A percentile compares a stretch with the other conserved stretches of the same genome.
These are phyloP conservation scores for Neurospora sp. DNA, from an alignment of 495 filamentous ascomycete species.

Conservation along the genomic window DNA sequence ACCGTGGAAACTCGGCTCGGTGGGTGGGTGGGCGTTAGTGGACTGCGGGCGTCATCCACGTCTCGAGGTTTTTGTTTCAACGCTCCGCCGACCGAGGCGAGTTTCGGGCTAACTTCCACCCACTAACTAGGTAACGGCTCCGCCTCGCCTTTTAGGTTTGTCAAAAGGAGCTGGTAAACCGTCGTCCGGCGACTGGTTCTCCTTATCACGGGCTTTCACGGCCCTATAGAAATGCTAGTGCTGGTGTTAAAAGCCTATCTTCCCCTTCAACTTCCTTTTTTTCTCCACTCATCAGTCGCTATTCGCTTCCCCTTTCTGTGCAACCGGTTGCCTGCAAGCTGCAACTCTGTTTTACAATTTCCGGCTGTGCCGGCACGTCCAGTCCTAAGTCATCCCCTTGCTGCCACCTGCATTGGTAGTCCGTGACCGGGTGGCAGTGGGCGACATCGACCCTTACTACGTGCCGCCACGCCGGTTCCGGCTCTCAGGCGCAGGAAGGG, in stretches of 20 bases:
- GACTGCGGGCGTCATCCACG: background rate
- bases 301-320: background rate
- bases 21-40: background rate
- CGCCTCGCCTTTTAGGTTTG: background rate
- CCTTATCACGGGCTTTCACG: background rate
- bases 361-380: background rate
- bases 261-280: background rate
- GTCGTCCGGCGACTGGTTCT: background rate
- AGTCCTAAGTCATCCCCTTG: background rate
- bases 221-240: background rate
- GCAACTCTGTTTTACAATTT: background rate
- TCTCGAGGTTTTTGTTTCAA: background rate
- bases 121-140: background rate
- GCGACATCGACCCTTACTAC: background rate
- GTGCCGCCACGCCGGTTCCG: background rate
- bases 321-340: background rate
- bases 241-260: background rate
- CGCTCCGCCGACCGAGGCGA: background rate
- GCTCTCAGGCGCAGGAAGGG: background rate
- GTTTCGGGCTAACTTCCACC: background rate
- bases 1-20: background rate
- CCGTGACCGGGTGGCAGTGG: background rate
- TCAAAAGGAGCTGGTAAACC: background rate
- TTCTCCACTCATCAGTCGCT: background rate
- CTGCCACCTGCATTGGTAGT: background rate